Percentiles rank a stretch among this genome's conserved stretches.
Conservation (phyloP, 2,329 filamentous ascomycete species). For the Colletotrichum endophyticum region DNA sequence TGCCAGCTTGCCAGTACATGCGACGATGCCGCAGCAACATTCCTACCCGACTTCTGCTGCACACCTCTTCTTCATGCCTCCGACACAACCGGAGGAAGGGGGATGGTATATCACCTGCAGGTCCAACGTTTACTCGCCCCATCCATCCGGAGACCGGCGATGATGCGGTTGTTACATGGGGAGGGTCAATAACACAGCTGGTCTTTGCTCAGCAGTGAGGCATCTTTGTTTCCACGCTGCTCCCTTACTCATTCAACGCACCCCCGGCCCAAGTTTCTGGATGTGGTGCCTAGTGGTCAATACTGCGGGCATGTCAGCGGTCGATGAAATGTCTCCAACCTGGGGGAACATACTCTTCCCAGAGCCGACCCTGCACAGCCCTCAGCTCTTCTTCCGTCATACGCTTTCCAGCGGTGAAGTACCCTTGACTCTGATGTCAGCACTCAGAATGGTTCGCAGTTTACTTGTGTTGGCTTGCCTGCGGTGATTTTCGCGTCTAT, state of each 20-base stretch:
- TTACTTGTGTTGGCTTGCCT: conserved; percentile 58
- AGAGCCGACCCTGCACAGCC: conserved; percentile 86
- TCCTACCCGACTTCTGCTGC: neutral
- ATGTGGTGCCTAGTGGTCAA: conserved; percentile 27
- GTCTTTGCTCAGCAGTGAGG: neutral
- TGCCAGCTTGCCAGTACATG: neutral
- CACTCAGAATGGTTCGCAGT: neutral
- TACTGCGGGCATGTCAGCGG: conserved; percentile 30
- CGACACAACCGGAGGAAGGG: neutral
- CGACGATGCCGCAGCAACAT: neutral
- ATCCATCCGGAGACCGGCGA: neutral
- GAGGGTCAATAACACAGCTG: neutral
- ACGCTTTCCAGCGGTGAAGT: conserved; percentile 86
- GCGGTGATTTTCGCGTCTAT: conserved; percentile 99
- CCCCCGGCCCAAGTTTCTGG: neutral
- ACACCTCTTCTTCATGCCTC: neutral
- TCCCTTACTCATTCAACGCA: neutral
- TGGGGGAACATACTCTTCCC: conserved; percentile 71
- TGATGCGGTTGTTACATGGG: neutral
- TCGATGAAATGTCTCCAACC: no score
- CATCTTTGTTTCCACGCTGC: neutral
- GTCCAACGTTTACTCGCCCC: neutral
- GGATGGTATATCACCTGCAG: neutral
- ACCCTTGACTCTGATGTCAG: conserved; percentile 48
- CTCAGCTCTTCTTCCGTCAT: conserved; percentile 87